Percentiles rank a stretch among this genome's conserved stretches.
Conservation (phyloP, 345 rosid species). For the Eucalyptus cloeziana region DNA sequence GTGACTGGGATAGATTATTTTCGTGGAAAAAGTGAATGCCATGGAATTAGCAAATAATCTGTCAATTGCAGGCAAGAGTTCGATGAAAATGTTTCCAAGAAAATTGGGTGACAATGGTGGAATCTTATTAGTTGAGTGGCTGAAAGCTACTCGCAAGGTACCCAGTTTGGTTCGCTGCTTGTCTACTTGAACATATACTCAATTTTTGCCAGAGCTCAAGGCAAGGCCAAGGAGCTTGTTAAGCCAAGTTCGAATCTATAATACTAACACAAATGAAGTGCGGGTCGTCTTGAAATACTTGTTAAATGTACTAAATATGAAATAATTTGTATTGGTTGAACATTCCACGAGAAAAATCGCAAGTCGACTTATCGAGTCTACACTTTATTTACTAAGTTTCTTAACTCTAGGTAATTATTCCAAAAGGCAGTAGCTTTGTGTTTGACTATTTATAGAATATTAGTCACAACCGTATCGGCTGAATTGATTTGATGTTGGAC, state of each 20-base stretch:
- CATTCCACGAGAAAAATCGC: background rate
- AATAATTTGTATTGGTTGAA: background rate
- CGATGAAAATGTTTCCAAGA: background rate
- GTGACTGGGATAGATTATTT: too few relatives aligned
- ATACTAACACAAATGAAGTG: too few relatives aligned
- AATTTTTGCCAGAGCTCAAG: too few relatives aligned
- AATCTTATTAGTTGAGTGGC: too few relatives aligned
- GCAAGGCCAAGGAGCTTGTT: too few relatives aligned
- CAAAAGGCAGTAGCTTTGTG: background rate
- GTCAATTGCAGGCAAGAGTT: background rate
- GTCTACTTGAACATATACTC: too few relatives aligned
- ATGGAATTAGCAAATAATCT: background rate
- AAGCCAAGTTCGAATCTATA: too few relatives aligned
- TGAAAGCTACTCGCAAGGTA: too few relatives aligned
- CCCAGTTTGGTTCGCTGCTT: too few relatives aligned
- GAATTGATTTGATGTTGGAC: too few relatives aligned
- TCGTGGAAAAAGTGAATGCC: background rate
- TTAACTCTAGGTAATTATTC: background rate
- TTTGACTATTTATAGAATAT: background rate
- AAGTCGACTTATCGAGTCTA: fast-evolving
- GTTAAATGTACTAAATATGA: background rate
- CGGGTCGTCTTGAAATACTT: background rate
- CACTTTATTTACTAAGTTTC: too few relatives aligned
- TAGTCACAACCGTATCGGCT: background rate
- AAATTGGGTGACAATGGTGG: too few relatives aligned